Base-by-base conservation (phyloP, 495 filamentous ascomycete species). In the Aspergillus wentii region DNA sequence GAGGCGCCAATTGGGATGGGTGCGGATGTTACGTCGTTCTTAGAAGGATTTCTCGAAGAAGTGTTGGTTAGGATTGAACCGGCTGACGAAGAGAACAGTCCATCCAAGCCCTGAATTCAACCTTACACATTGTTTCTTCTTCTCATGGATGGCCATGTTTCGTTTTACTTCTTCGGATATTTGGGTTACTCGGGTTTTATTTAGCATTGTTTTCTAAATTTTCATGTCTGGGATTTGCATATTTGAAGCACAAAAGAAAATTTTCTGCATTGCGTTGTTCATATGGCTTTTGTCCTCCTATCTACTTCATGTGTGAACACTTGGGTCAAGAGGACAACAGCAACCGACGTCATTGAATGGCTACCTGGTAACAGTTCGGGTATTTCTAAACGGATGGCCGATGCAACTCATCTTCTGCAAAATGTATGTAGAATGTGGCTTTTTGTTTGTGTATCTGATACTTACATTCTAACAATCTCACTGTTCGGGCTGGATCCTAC, bases 21-120 rank as follows among this genome's bases (percentile, higher is more conserved):
- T 4, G 83, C 82, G 25, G 88, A 86, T 9, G 86, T 95, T 13
- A 76, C 79, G 31, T 82, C 81, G 0, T 92, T 96, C 46, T 64
- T 97, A 20, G 92, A 98, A 59, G 90, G 86, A 2, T 79, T 95
- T 44, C 68, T 98, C 20, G 92, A 98, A 66, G 92, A 97, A 68
- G 78, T 97, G 11, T 71, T 98, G n/a, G 87, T 95, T 5, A 68
- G 92, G 22, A 84, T 97, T 21, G 91, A 95, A 59, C 83, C 86
- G 6, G 69, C 84, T 35, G 85, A 89, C 55, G 85, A 87, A 47
- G 82, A 80, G 17, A 18, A 35, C 13, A 33, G 21, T 18, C 30
- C 33, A 19, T 20, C 40, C 33, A 46, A 31, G 31, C 28, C 18
- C n/a, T 46, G 29, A 30, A 10, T 26, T 14, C 5, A 16, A n/a